Evolutionary conservation across 768 basidiomycete species (phyloP).

Genomic region (Candolleomyces eurysporus): DNA sequence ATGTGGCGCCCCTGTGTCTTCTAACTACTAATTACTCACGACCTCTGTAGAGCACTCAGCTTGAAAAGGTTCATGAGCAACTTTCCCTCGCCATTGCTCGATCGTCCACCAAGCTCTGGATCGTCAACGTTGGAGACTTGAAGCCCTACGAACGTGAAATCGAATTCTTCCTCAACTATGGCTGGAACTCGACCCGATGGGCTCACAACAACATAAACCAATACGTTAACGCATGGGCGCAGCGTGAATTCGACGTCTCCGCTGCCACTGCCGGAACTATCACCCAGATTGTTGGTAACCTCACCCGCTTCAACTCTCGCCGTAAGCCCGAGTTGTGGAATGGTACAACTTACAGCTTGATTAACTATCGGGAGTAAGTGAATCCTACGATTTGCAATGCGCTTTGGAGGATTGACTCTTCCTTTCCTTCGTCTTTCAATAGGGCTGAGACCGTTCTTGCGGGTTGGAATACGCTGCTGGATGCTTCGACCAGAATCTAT

Average conservation of each 20-base stretch:
- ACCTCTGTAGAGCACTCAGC: slow-evolving; percentile 43
- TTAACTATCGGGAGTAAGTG: slow-evolving; percentile 67
- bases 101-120: slow-evolving; percentile 60
- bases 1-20: slow-evolving; percentile 13
- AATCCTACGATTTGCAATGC: too few relatives aligned
- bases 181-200: slow-evolving; percentile 60
- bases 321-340: slow-evolving; percentile 68
- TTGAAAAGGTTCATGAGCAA: slow-evolving; percentile 65
- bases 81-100: slow-evolving; percentile 63
- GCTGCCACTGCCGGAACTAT: slow-evolving; percentile 38
- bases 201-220: slow-evolving; percentile 48
- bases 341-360: slow-evolving; percentile 58
- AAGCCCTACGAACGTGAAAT: slow-evolving; percentile 72
- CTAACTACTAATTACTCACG: background rate
- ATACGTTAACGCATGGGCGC: slow-evolving; percentile 59
- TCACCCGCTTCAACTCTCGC: slow-evolving; percentile 55
- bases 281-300: slow-evolving; percentile 51
- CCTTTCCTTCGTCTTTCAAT: background rate
- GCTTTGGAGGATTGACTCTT: background rate
- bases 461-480: slow-evolving; percentile 47
- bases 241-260: slow-evolving; percentile 58
- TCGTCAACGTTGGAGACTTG: slow-evolving; percentile 74
- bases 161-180: slow-evolving; percentile 66
- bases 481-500: slow-evolving; percentile 53
- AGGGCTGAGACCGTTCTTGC: slow-evolving; percentile 59